Evolutionary conservation across 257 asterid species (phyloP).

Genomic region (Schizonepeta tenuifolia): DNA sequence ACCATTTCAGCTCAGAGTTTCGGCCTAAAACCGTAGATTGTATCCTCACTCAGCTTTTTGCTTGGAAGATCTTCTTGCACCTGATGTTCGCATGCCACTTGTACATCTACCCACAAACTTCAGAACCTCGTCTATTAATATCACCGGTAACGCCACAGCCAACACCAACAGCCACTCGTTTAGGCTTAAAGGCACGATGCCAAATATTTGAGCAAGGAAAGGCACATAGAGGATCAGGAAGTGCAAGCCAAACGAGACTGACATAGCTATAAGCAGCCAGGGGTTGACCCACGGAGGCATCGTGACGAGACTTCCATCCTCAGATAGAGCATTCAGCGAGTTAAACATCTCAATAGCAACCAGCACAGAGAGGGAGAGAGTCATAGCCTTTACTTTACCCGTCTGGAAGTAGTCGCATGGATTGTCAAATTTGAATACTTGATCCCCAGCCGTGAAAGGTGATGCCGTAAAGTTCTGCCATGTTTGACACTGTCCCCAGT

Average conservation of each 20-base stretch:
- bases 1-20: slow-evolving; percentile 25
- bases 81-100: slow-evolving; percentile 44
- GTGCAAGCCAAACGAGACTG: slow-evolving; percentile 90
- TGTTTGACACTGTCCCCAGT: slow-evolving; percentile 91
- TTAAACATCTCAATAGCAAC: slow-evolving; percentile 98
- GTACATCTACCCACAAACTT: slow-evolving; percentile 86
- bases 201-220: slow-evolving; percentile 84
- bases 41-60: slow-evolving; percentile 60
- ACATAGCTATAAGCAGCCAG: slow-evolving; percentile 93
- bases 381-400: slow-evolving; percentile 94
- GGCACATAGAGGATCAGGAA: slow-evolving; percentile 94
- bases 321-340: slow-evolving; percentile 92
- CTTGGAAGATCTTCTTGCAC: slow-evolving; percentile 51
- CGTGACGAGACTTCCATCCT: slow-evolving; percentile 87
- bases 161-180: slow-evolving; percentile 88
- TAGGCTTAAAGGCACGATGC: slow-evolving; percentile 86
- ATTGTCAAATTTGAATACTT: slow-evolving; percentile 54
- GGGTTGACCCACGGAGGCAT: slow-evolving; percentile 99
- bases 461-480: slow-evolving; percentile 86
- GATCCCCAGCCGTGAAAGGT: slow-evolving; percentile 85
- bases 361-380: slow-evolving; percentile 91
- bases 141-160: slow-evolving; percentile 84
- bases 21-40: neutral
- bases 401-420: slow-evolving; percentile 92
- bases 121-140: slow-evolving; percentile 81